phyloP scores from a whole-genome alignment of 306 rosid species.

The Ammopiptanthus mongolicus region DNA sequence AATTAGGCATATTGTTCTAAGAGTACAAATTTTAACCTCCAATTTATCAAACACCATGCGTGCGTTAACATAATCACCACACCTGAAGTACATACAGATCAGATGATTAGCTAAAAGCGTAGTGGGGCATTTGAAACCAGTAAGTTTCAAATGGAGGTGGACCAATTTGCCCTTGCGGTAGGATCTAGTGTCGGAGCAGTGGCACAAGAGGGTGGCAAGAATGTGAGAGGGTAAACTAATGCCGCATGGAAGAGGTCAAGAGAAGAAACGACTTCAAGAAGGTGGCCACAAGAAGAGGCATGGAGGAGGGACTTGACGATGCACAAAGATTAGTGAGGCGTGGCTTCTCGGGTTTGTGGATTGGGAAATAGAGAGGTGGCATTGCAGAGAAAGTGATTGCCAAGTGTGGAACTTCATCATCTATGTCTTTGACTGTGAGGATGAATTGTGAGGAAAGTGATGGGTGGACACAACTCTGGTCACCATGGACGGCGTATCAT shows the following conservation, averaged over 20 bases:
- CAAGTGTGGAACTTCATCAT: constrained; percentile 24
- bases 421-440: constrained; percentile 4
- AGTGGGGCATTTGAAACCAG: constrained; percentile 61
- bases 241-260: constrained; percentile 60
- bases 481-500: constrained; percentile 30
- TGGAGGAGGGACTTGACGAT: constrained; percentile 44
- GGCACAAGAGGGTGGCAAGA: constrained; percentile 55
- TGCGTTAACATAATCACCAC: constrained; percentile 52
- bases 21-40: constrained; percentile 65
- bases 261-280: constrained; percentile 57
- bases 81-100: constrained; percentile 55
- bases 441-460: no score
- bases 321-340: constrained; percentile 40
- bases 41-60: constrained; percentile 77
- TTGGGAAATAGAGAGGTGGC: constrained; percentile 41
- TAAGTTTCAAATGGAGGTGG: constrained; percentile 66
- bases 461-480: constrained; percentile 17
- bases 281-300: constrained; percentile 37
- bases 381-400: constrained; percentile 43
- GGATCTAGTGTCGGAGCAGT: constrained; percentile 42
- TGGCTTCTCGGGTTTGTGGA: constrained; percentile 26
- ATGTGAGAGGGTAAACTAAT: constrained; percentile 59
- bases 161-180: constrained; percentile 52
- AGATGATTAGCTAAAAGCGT: constrained; percentile 60
- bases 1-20: constrained; percentile 83